phyloP scores from a whole-genome alignment of 805 yeast species.

The Saccharomyces paradoxus region DNA sequence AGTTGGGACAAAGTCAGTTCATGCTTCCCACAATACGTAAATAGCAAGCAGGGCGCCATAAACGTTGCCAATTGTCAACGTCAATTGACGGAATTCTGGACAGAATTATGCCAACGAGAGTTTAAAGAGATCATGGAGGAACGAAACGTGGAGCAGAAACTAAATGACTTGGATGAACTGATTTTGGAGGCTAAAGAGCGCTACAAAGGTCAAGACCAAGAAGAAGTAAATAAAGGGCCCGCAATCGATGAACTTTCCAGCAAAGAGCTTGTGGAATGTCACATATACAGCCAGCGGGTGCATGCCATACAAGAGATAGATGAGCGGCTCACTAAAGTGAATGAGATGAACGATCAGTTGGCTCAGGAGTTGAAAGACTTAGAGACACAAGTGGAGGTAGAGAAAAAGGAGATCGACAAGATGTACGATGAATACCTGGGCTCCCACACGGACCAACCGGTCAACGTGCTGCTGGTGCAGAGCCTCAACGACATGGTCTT shows the following conservation, averaged over 20 bases:
- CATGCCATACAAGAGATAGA: conserved; percentile 18
- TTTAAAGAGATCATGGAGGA: conserved; percentile 48
- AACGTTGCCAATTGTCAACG: conserved; percentile 41
- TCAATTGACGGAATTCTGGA: conserved; percentile 48
- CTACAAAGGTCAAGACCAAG: conserved; percentile 7
- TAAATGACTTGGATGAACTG: conserved; percentile 34
- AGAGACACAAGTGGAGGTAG: conserved; percentile 15
- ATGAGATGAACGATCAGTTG: conserved; percentile 17
- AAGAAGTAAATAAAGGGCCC: conserved; percentile 1
- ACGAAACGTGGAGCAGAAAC: conserved; percentile 30
- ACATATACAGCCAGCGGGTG: conserved; percentile 17
- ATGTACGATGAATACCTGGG: conserved; percentile 28
- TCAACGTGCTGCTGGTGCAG: conserved; percentile 20
- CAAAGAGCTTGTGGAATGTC: conserved; percentile 21
- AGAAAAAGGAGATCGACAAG: conserved; percentile 20
- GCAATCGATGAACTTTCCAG: conserved; percentile 19
- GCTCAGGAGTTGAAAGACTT: conserved; percentile 17
- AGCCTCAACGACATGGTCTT: conserved; percentile 24
- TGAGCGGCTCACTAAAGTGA: conserved; percentile 14
- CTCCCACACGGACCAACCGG: conserved; percentile 10
- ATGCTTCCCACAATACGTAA: conserved; percentile 48
- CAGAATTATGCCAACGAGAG: conserved; percentile 40
- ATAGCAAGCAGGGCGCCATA: conserved; percentile 38
- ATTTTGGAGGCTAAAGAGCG: conserved; percentile 30
- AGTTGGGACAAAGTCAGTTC: conserved; percentile 42